Evolutionary conservation across 352 stramenopile species (phyloP), one percentile per base, ranked within the genome.

Genomic region (Phytopythium litorale): DNA sequence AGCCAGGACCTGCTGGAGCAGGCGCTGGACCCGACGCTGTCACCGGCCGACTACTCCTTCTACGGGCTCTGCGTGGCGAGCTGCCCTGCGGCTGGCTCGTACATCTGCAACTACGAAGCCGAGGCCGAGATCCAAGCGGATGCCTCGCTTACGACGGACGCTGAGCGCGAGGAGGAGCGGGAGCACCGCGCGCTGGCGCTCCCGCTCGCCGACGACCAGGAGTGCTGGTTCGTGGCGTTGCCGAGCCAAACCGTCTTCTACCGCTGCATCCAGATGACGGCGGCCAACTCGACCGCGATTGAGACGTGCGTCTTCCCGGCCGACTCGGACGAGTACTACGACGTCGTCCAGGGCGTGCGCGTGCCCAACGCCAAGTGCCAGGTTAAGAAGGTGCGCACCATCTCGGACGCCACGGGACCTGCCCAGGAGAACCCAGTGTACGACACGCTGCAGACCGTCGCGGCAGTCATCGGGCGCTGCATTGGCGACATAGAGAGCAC

Each of bases 101-200:
- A 88, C 60, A 79, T 95, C 25, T 95, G 86, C 67, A 85, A 87
- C 58, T 89, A 94, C 58, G 65, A 94, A 43, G 79, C 74, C 33
- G 84, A 92, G 65, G 71, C 73, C 9, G 59, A 71, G 28, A 73
- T 95, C 25, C 61, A 72, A 42, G 63, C 46, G 7, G 78, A 88
- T 59, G 38, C 65, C 0, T 66, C 76, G 8, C 55, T 84, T 18
- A 65, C 48, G 11, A 90, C 60, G 1, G 80, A 87, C 7, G 57
- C 53, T 15, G 66, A 71, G 11, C 73, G 78, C 25, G 79, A 82
- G 51, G 33, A 70, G 0, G 79, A 73, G 23, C 80, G 84, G 11
- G 72, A 88, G 43, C 61, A 53, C 0, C 76, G 78, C 37, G 74
- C 82, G 13, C 63, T 60, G 13, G 76, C 70, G 46, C 5, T 71